Conservation (phyloP, 345 rosid genomes). For the Excoecaria agallocha region DNA sequence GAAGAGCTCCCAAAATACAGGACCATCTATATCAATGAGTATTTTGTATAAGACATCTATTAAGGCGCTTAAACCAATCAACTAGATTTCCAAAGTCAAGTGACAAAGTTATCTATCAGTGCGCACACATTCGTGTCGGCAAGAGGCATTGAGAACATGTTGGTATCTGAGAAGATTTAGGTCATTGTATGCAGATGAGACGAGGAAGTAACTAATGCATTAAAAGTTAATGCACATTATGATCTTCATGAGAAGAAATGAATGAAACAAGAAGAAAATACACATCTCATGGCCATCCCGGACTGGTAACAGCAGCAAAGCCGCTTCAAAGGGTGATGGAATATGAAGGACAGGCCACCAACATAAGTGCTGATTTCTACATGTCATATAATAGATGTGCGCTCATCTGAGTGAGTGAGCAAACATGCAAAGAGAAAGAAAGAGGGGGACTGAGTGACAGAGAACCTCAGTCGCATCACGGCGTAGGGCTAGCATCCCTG, state of each 20-base stretch:
- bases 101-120: background rate
- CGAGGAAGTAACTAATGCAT: too few relatives aligned
- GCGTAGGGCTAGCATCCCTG: constrained; percentile 98
- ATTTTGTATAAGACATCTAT: too few relatives aligned
- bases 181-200: too few relatives aligned
- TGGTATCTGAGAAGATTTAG: background rate
- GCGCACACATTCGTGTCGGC: background rate
- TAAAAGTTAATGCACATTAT: background rate
- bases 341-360: background rate
- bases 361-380: background rate
- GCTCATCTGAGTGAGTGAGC: too few relatives aligned
- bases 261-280: background rate
- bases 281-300: background rate
- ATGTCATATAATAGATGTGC: background rate
- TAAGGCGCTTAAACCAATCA: too few relatives aligned
- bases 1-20: too few relatives aligned
- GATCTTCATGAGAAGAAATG: background rate
- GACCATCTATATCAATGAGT: too few relatives aligned
- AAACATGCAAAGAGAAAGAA: background rate
- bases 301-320: constrained; percentile 1
- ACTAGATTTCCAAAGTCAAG: background rate
- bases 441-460: constrained; percentile 8
- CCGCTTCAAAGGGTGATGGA: background rate
- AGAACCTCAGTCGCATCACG: constrained; percentile 96
- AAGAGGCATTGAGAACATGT: background rate